Evolutionary conservation across 108 stramenopile genomes (phyloP), one percentile per base, ranked within the genome.

Genomic region (Discostella stelligeroides): DNA sequence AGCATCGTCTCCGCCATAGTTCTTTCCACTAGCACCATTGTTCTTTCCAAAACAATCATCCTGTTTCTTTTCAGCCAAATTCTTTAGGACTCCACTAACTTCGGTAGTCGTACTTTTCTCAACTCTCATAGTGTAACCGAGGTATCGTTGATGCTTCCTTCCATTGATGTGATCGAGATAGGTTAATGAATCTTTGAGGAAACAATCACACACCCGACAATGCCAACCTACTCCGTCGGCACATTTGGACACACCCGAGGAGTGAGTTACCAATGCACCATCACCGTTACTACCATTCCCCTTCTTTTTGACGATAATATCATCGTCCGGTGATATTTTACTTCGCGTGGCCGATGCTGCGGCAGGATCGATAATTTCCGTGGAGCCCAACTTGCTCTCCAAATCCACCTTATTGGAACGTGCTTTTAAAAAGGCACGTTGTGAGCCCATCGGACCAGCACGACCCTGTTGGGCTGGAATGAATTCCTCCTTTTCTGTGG

Each of bases 131-230:
- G 94, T 86, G 69, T 85, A 98, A 37, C 98, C 98, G 27, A 98
- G 70, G 43, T 92, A 87, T 13, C 92, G 73, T 74, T 97, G 97
- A 84, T 98, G 98, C 62, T 98, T 98, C 66, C 90, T 89, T 45
- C 98, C 95, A 71, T 95, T 96, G 62, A 98, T 94, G 71, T 98
- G 98, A 84, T 97, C 98, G 34, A 98, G 69, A 60, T 98, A 98
- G 27, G 93, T 91, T 29, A 88, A 77, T 17, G 89, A 91, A 70
- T 98, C 98, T 66, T 95, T 95, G 45, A 98, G 54, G 63, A 94
- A 90, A 62, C 97, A 97, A 68, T 97, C 95, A 78, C 98, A 98
- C 6, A 96, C 95, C 28, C 90, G 88, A 70, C 98, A 98, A 67
- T 95, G 97, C 49, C 95, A 98, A 8, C 97, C 98, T 1, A 95